phyloP scores from a whole-genome alignment of 2,329 filamentous ascomycete genomes.

The Diaporthe vaccinii region DNA sequence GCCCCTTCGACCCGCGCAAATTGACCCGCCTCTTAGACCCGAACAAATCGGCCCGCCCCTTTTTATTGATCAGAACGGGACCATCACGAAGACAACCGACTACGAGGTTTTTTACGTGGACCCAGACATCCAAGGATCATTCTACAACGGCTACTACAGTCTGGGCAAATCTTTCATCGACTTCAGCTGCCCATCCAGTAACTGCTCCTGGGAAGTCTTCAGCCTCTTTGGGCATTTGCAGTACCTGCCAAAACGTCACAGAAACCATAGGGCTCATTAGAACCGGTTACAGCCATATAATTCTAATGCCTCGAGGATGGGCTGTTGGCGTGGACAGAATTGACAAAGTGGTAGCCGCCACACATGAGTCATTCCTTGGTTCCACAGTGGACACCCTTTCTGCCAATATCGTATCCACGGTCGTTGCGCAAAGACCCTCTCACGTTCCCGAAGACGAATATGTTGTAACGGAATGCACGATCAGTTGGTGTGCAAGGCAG shows the following conservation, averaged over 20 bases:
- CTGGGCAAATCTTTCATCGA: neutral
- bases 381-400: neutral
- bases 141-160: neutral
- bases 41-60: too few species aligned
- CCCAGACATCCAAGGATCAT: neutral
- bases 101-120: too few species aligned
- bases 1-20: too few species aligned
- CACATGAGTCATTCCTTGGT: neutral
- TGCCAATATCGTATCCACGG: neutral
- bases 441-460: neutral
- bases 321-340: accelerated
- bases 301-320: neutral
- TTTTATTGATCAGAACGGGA: too few species aligned
- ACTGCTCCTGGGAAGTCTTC: neutral
- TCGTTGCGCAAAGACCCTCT: neutral
- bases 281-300: too few species aligned
- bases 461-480: neutral
- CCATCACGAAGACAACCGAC: too few species aligned
- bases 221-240: neutral
- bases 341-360: neutral
- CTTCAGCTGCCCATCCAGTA: neutral
- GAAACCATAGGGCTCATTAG: too few species aligned
- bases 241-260: neutral
- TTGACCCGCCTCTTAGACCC: too few species aligned
- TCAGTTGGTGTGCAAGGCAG: neutral